Conservation (phyloP, 257 asterid species). For the Solanum lycopersicoides region DNA sequence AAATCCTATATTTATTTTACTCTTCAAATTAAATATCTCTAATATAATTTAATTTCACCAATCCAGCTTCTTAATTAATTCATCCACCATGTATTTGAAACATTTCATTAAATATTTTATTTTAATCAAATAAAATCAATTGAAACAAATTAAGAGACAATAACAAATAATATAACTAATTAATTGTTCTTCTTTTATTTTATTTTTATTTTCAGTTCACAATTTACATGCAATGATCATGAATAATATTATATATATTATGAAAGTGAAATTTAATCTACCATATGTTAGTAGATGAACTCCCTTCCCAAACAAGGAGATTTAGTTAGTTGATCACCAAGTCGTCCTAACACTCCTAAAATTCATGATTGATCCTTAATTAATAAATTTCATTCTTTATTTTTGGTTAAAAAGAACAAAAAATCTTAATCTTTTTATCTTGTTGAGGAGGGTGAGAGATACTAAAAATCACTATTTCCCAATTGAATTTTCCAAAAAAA, state of each 20-base stretch:
- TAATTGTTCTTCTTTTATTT: background rate
- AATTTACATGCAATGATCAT: background rate
- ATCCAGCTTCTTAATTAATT: background rate
- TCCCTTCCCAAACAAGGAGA: background rate
- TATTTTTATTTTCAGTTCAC: background rate
- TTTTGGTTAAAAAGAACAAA: background rate
- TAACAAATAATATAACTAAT: background rate
- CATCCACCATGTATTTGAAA: background rate
- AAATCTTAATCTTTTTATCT: background rate
- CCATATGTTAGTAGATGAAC: background rate
- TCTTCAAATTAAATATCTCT: background rate
- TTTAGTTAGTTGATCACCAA: constrained; percentile 2
- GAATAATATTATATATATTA: background rate
- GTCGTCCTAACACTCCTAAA: background rate
- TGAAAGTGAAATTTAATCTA: constrained; percentile 1
- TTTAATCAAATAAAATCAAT: background rate
- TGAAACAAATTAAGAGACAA: background rate
- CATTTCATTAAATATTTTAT: background rate
- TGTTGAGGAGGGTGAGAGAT: background rate
- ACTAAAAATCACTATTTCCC: background rate
- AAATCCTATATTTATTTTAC: background rate
- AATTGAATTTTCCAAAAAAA: too few species aligned
- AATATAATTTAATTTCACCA: background rate
- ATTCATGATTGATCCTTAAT: background rate
- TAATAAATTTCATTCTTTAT: background rate